These are phyloP conservation scores for Leccinum arenicola DNA, from an alignment of 768 basidiomycete species.

Conservation along the genomic window DNA sequence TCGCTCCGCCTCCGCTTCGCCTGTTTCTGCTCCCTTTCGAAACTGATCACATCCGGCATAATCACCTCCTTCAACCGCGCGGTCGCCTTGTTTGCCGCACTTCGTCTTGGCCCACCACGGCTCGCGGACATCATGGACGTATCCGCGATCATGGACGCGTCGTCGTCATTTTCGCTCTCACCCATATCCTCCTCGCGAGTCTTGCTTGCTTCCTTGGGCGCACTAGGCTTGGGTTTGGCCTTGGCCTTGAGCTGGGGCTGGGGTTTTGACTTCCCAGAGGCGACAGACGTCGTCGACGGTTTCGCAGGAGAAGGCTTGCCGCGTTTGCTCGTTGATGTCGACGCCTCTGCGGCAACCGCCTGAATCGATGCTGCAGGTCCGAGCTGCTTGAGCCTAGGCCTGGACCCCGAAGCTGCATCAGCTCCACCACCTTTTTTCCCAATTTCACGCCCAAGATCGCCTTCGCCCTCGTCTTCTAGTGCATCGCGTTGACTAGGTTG, in stretches of 20 bases:
- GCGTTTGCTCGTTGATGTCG: slow-evolving; percentile 18
- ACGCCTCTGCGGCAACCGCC: slow-evolving; percentile 23
- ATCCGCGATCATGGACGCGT: slow-evolving; percentile 12
- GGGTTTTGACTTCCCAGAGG: slow-evolving; percentile 4
- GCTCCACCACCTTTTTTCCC: neutral
- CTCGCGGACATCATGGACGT: slow-evolving; percentile 8
- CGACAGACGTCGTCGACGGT: neutral
- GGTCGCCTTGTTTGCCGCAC: slow-evolving; percentile 53
- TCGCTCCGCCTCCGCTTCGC: slow-evolving; percentile 30
- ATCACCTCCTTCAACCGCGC: slow-evolving; percentile 47
- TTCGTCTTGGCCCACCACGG: slow-evolving; percentile 37
- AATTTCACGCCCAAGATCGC: neutral
- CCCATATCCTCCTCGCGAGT: neutral
- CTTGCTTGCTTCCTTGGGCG: neutral
- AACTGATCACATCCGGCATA: slow-evolving; percentile 77
- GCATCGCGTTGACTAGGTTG: slow-evolving; percentile 6
- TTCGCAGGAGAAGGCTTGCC: slow-evolving; percentile 18
- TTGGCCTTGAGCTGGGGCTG: slow-evolving; percentile 7
- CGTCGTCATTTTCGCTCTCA: neutral
- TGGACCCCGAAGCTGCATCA: neutral
- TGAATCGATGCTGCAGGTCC: slow-evolving; percentile 19
- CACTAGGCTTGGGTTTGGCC: slow-evolving; percentile 3
- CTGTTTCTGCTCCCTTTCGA: slow-evolving; percentile 61
- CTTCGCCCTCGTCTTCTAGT: neutral
- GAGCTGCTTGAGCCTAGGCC: slow-evolving; percentile 7